phyloP scores from a whole-genome alignment of 106 monocot species.

The Ottelia alismoides region DNA sequence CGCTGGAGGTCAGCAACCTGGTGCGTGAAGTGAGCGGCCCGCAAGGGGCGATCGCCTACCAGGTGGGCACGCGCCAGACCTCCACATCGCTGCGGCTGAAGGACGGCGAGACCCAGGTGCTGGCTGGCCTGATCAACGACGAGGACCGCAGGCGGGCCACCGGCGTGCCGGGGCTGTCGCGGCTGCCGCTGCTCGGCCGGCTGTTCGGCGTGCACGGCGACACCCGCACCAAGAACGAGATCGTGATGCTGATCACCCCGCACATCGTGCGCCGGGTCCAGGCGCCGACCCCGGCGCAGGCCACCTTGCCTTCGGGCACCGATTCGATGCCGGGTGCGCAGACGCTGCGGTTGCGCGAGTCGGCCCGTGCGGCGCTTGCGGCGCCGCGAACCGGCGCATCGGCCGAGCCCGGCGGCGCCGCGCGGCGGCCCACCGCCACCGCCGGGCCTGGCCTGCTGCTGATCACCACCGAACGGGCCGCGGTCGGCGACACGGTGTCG shows the following conservation, averaged over 20 bases:
- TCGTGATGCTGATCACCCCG: not conserved
- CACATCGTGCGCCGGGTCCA: not conserved
- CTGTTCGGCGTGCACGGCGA: not conserved
- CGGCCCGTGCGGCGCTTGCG: no score
- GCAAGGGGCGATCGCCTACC: not conserved
- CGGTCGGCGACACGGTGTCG: no score
- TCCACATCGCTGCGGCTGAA: not conserved
- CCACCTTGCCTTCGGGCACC: no score
- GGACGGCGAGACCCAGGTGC: not conserved
- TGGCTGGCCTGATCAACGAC: not conserved
- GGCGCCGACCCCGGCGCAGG: no score
- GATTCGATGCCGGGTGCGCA: no score
- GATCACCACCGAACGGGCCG: no score
- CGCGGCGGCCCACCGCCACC: no score
- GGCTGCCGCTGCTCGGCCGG: not conserved
- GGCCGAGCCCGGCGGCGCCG: no score
- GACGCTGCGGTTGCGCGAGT: no score
- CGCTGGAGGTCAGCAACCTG: not conserved
- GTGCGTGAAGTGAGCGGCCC: not conserved
- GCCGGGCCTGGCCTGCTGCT: no score
- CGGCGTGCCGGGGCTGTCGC: not conserved
- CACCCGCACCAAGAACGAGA: not conserved
- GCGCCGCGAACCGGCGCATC: no score
- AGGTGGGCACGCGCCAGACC: not conserved
- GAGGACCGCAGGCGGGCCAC: not conserved